Conservation (phyloP, 257 asterid genomes). For the Phtheirospermum japonicum region DNA sequence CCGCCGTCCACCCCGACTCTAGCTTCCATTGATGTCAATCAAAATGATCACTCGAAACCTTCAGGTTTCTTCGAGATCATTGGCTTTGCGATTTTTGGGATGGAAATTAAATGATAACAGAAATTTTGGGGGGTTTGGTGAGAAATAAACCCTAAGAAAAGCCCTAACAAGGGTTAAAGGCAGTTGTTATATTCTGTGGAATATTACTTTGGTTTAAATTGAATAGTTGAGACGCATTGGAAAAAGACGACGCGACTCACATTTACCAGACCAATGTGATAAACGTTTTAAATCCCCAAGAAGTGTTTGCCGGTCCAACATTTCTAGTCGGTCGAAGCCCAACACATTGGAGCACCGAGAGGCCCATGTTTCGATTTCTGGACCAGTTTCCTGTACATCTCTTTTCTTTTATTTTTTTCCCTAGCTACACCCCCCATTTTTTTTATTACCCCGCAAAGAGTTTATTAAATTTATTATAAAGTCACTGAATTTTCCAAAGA, state of each 20-base stretch:
- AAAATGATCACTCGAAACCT: background rate
- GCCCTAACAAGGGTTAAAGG: slow-evolving; percentile 11
- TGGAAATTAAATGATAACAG: slow-evolving; percentile 8
- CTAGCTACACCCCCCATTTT: no score
- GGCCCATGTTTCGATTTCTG: background rate
- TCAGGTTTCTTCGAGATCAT: slow-evolving; percentile 16
- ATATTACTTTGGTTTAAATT: no score
- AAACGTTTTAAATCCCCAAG: background rate
- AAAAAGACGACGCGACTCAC: background rate
- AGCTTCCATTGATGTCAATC: slow-evolving; percentile 50
- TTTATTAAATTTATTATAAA: no score
- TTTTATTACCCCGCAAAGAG: background rate
- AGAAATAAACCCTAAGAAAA: slow-evolving; percentile 26
- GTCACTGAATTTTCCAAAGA: no score
- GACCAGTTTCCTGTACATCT: background rate
- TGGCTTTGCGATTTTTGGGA: background rate
- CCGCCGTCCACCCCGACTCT: slow-evolving; percentile 62
- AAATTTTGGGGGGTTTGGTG: background rate
- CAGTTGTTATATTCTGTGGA: slow-evolving; percentile 1
- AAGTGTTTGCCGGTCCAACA: no score
- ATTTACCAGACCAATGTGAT: no score
- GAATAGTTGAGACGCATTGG: background rate
- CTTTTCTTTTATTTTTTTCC: no score
- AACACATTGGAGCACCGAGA: no score
- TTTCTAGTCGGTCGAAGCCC: no score